Conservation (phyloP, 148 eudicot genomes). For the Fagopyrum tataricum region DNA sequence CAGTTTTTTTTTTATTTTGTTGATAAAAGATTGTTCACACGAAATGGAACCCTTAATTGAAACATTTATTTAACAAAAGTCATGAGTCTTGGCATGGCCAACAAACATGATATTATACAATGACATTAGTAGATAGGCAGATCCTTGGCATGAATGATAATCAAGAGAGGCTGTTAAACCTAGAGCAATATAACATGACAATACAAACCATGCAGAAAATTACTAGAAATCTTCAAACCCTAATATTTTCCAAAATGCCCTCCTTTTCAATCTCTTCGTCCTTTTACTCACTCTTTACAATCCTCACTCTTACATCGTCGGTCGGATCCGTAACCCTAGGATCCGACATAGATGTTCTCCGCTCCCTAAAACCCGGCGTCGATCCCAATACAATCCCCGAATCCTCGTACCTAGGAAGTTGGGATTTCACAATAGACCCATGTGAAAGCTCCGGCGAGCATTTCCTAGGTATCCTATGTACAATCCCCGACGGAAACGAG, state of each 20-base stretch:
- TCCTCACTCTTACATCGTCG: background rate
- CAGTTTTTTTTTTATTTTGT: too few relatives aligned
- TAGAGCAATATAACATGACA: background rate
- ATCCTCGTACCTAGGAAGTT: conserved; percentile 35
- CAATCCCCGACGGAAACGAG: conserved; percentile 38
- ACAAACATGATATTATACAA: background rate
- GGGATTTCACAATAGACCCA: conserved; percentile 62
- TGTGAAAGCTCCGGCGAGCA: conserved; percentile 48
- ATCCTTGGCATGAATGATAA: background rate
- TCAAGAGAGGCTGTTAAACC: conserved; percentile 1
- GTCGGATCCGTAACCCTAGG: conserved; percentile 21
- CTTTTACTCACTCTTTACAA: background rate
- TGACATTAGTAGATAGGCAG: background rate
- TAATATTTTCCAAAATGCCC: background rate
- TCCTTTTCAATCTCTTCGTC: background rate
- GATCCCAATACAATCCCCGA: conserved; percentile 52
- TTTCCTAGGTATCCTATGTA: conserved; percentile 61
- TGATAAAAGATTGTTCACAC: background rate
- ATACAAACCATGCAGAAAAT: background rate
- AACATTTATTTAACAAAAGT: background rate
- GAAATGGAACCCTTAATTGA: background rate
- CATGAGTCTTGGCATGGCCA: background rate
- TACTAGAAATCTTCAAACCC: background rate
- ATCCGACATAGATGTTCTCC: conserved; percentile 50
- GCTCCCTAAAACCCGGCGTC: conserved; percentile 35